These are phyloP conservation scores for Schwanniomyces polymorphus DNA, from an alignment of 805 yeast species.

Conservation along the genomic window DNA sequence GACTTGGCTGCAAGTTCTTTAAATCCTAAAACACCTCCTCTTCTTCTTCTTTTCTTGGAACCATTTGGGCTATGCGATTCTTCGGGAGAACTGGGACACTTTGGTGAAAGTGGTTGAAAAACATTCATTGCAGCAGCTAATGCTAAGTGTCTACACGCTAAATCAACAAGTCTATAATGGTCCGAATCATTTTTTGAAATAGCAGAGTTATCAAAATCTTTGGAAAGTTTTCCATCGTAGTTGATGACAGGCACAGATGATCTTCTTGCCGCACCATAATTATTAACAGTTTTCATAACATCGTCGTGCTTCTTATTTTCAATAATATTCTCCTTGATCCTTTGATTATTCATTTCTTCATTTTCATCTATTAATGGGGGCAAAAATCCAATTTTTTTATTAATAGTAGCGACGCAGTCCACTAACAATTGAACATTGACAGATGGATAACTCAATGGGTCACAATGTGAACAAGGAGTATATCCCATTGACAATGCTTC, in stretches of 20 bases:
- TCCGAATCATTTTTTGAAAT: conserved; percentile 63
- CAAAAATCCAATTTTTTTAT: conserved; percentile 57
- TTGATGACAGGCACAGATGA: conserved; percentile 27
- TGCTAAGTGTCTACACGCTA: conserved; percentile 83
- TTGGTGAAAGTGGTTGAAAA: conserved; percentile 20
- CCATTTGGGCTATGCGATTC: conserved; percentile 13
- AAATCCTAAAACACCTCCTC: conserved; percentile 81
- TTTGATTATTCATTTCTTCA: conserved; percentile 35
- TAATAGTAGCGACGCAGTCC: conserved; percentile 54
- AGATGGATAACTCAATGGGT: conserved; percentile 47
- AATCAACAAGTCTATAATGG: conserved; percentile 66
- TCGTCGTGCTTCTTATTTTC: conserved; percentile 23
- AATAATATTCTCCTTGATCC: conserved; percentile 36
- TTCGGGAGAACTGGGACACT: conserved; percentile 19
- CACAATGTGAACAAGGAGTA: conserved; percentile 54
- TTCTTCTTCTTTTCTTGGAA: conserved; percentile 49
- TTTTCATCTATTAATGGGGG: conserved; percentile 51
- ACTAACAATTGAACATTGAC: conserved; percentile 47
- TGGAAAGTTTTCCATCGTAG: conserved; percentile 21
- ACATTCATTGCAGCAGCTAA: conserved; percentile 64
- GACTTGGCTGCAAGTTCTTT: conserved; percentile 85
- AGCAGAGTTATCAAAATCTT: conserved; percentile 21
- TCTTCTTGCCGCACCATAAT: conserved; percentile 17
- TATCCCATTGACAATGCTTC: conserved; percentile 49
- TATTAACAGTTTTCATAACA: conserved; percentile 19